These are phyloP conservation scores for Agaricus sinodeliciosus DNA, from an alignment of 768 basidiomycete genomes.

Conservation along the genomic window DNA sequence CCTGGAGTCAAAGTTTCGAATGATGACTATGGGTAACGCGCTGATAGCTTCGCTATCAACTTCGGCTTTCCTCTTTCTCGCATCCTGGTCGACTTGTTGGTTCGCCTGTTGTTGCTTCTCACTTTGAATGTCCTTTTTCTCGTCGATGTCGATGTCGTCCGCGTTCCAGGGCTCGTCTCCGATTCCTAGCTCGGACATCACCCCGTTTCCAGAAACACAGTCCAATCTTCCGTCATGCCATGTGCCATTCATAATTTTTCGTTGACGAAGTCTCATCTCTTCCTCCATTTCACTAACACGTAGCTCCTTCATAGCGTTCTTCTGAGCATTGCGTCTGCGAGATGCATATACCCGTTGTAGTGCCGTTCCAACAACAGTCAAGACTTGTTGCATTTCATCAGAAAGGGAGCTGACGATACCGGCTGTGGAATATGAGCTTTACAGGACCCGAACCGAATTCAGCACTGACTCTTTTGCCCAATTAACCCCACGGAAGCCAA, in stretches of 20 bases:
- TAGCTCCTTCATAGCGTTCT: conserved; percentile 29
- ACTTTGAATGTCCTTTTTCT: neutral
- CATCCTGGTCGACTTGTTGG: conserved; percentile 4
- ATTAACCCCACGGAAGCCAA: conserved; percentile 92
- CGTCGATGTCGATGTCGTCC: neutral
- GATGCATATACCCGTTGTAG: conserved; percentile 57
- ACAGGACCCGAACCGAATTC: neutral
- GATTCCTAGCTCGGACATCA: conserved; percentile 80
- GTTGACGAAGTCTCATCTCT: conserved; percentile 31
- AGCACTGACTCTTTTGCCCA: conserved; percentile 74
- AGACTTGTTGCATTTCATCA: conserved; percentile 80
- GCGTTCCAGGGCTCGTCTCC: conserved; percentile 60
- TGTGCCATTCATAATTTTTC: conserved; percentile 51
- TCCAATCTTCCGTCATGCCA: conserved; percentile 90
- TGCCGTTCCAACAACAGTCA: conserved; percentile 69
- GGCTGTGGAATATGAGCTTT: conserved; percentile 34
- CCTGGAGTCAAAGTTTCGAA: conserved; percentile 70
- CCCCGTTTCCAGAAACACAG: conserved; percentile 76
- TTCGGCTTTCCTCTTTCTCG: conserved; percentile 12
- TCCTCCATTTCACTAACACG: conserved; percentile 31
- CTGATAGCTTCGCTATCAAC: conserved; percentile 46
- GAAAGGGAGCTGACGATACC: conserved; percentile 75
- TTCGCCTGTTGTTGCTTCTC: neutral
- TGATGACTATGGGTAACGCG: conserved; percentile 78
- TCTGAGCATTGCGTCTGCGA: conserved; percentile 34